Evolutionary conservation across 2,329 filamentous ascomycete genomes (phyloP).

Genomic region (Ophiostoma perfectum): DNA sequence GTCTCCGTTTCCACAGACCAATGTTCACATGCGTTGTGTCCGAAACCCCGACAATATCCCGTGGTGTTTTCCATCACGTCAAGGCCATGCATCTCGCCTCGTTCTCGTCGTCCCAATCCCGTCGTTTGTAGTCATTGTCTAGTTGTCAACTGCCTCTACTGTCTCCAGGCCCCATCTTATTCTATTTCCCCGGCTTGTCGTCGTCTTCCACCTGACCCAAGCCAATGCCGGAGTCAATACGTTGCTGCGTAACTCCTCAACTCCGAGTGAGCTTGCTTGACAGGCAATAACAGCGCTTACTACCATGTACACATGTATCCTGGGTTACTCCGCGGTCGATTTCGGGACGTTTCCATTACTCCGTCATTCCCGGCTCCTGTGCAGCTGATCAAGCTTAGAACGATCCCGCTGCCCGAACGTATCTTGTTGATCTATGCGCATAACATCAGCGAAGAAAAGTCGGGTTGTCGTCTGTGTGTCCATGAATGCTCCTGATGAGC

Average conservation of each 20-base stretch:
- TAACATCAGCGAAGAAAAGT: not conserved
- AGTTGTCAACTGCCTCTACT: no score
- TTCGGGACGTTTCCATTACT: not conserved
- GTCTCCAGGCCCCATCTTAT: no score
- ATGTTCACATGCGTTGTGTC: not conserved
- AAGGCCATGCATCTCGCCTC: not conserved
- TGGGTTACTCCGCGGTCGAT: not conserved
- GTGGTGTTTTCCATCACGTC: not conserved
- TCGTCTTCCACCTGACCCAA: no score
- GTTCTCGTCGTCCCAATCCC: not conserved
- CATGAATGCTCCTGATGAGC: not conserved
- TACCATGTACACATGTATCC: not conserved
- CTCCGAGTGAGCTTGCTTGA: not conserved
- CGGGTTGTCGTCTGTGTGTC: not conserved
- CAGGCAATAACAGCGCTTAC: no score
- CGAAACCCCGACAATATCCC: conserved; percentile 10
- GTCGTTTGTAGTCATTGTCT: not conserved
- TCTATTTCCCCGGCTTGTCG: no score
- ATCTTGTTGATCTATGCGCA: not conserved
- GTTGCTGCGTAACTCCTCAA: not conserved
- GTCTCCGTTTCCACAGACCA: not conserved
- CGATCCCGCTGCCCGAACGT: not conserved
- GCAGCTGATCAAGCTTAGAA: not conserved
- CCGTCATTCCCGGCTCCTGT: not conserved
- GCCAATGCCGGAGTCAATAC: not conserved